These are phyloP conservation scores for Nothophytophthora sp. DNA, from an alignment of 352 stramenopile species.

Conservation along the genomic window DNA sequence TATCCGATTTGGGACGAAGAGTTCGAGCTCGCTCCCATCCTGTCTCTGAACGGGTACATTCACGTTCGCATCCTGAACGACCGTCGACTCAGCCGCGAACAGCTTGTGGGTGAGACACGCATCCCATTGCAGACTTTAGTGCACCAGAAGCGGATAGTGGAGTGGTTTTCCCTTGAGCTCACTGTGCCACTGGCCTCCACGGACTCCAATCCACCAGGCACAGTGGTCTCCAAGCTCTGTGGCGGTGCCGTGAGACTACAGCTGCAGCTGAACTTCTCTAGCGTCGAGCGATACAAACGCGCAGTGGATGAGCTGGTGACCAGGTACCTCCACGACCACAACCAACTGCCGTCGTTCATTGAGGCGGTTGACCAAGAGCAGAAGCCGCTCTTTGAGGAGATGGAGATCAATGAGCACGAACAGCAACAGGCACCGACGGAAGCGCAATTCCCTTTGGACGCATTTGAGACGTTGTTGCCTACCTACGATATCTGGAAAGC, in stretches of 20 bases:
- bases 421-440: slow-evolving; percentile 11
- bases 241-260: slow-evolving; percentile 54
- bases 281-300: slow-evolving; percentile 59
- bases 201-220: slow-evolving; percentile 1
- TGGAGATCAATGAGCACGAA: slow-evolving; percentile 7
- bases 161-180: slow-evolving; percentile 59
- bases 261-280: slow-evolving; percentile 64
- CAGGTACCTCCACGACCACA: slow-evolving; percentile 55
- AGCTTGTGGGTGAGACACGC: slow-evolving; percentile 65
- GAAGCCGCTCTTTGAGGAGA: slow-evolving; percentile 12
- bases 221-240: slow-evolving; percentile 26
- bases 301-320: slow-evolving; percentile 60
- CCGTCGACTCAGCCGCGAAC: slow-evolving; percentile 60
- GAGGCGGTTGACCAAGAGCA: slow-evolving; percentile 29
- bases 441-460: slow-evolving; percentile 25
- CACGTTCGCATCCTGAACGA: slow-evolving; percentile 73
- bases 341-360: slow-evolving; percentile 58
- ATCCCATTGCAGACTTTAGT: slow-evolving; percentile 62
- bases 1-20: slow-evolving; percentile 83
- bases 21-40: slow-evolving; percentile 61
- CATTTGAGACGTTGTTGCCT: slow-evolving; percentile 25
- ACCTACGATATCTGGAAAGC: slow-evolving; percentile 12
- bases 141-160: slow-evolving; percentile 62
- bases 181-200: slow-evolving; percentile 16
- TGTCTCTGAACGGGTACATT: slow-evolving; percentile 72